Percentiles rank a stretch among this genome's conserved stretches.
Conservation (phyloP, 306 rosid species). For the Comarum palustre region DNA sequence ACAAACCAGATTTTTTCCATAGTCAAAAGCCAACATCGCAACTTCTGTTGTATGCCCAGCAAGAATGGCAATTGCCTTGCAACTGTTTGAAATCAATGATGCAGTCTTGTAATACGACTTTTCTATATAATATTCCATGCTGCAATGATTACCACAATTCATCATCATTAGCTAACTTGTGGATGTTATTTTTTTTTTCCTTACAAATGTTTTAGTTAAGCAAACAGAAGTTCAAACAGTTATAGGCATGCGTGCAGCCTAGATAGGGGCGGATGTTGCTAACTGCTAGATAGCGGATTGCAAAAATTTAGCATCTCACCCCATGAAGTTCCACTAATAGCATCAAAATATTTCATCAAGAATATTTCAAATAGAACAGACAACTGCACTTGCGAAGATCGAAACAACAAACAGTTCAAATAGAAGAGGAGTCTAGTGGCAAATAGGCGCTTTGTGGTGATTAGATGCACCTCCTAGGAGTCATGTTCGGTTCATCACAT, state of each 20-base stretch:
- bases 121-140: slow-evolving; percentile 91
- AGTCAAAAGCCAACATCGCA: slow-evolving; percentile 74
- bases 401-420: background rate
- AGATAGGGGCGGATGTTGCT: no score
- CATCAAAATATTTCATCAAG: no score
- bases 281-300: no score
- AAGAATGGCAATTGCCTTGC: slow-evolving; percentile 94
- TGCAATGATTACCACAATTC: slow-evolving; percentile 35
- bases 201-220: no score
- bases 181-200: no score
- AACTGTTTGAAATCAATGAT: slow-evolving; percentile 87
- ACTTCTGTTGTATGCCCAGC: slow-evolving; percentile 92
- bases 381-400: background rate
- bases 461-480: background rate
- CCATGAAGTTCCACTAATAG: no score
- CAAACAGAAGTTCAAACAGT: no score
- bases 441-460: background rate
- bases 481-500: background rate
- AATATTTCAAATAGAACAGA: no score
- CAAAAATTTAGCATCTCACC: no score
- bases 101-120: slow-evolving; percentile 95
- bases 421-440: background rate
- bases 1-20: slow-evolving; percentile 95
- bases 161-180: background rate
- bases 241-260: no score